phyloP scores from a whole-genome alignment of 2,329 filamentous ascomycete genomes.

The Hypoxylon sp. region DNA sequence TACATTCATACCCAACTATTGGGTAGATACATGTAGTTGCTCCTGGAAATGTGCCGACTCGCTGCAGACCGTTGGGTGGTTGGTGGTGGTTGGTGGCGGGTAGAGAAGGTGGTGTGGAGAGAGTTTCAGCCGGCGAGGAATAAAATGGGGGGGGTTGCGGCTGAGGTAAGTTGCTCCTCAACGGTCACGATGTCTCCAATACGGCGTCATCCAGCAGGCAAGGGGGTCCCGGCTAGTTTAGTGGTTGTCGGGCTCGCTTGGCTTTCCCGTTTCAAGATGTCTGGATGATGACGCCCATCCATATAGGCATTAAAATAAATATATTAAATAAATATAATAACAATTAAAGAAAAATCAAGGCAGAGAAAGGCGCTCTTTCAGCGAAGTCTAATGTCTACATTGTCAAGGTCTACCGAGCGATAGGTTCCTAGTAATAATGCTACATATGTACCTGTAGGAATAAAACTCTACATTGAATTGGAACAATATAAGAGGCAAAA shows the following conservation, averaged over 20 bases:
- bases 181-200: constrained; percentile 35
- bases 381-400: background rate
- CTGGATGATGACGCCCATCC: background rate
- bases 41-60: constrained; percentile 34
- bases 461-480: too few species aligned
- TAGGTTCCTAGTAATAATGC: too few species aligned
- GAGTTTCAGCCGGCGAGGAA: constrained; percentile 31
- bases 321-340: background rate
- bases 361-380: constrained; percentile 8
- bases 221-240: constrained; percentile 18
- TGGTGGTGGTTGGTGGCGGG: constrained; percentile 15
- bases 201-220: constrained; percentile 14
- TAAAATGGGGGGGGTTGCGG: constrained; percentile 28
- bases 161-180: constrained; percentile 31
- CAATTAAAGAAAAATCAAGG: background rate
- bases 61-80: constrained; percentile 18
- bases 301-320: constrained; percentile 3
- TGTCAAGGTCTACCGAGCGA: too few species aligned
- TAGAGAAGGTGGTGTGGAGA: constrained; percentile 24
- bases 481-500: too few species aligned
- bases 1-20: constrained; percentile 1
- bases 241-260: constrained; percentile 38
- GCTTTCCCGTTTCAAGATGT: constrained; percentile 44
- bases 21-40: background rate
- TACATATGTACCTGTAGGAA: too few species aligned